Evolutionary conservation across 108 stramenopile genomes (phyloP), one percentile per base, ranked within the genome.

Genomic region (Halocafeteria seosinensis): DNA sequence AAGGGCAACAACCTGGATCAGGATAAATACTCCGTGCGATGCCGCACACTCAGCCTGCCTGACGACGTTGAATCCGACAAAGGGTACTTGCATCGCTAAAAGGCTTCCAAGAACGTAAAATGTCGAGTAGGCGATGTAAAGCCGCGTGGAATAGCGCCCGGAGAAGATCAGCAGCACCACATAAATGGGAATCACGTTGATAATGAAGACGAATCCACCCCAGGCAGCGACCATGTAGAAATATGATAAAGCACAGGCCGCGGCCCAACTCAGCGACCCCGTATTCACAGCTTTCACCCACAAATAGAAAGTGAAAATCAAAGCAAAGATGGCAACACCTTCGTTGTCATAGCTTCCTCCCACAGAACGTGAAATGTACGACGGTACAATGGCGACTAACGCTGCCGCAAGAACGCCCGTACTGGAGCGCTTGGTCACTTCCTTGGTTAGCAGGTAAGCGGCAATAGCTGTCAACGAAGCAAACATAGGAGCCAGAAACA

Each of bases 291-390:
- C 73, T 23, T 83, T 73, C 53, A 84, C 64, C 95, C 95, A 97
- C n/a, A 87, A 77, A 71, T 85, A 94, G 78, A 97, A 97, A 2
- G 88, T 88, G 31, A 84, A 51, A 6, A 84, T 66, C 85, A 97
- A 88, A 70, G 95, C 90, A 25, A 88, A 81, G 37, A 92, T 77
- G 0, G 95, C 95, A 23, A 97, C 85, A 34, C 81, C 81, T 72
- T 97, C 95, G 61, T 97, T 97, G 71, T 97, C 95, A 71, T 89
- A 97, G 31, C 88, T 88, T 50, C 95, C 95, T n/a, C 95, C 92
- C 5, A 97, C 87, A 69, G 84, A 85, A 42, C 95, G 71, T 83
- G 89, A 89, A 50, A 92, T 84, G 75, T 97, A 90, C 0, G 90
- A 88, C 1, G 92, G 95, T 23, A 94, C 85, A 38, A 92, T 75